A percentile compares a stretch with the other conserved stretches of the same genome.
Conservation (phyloP, 257 asterid species). For the Forsythia suspensa region DNA sequence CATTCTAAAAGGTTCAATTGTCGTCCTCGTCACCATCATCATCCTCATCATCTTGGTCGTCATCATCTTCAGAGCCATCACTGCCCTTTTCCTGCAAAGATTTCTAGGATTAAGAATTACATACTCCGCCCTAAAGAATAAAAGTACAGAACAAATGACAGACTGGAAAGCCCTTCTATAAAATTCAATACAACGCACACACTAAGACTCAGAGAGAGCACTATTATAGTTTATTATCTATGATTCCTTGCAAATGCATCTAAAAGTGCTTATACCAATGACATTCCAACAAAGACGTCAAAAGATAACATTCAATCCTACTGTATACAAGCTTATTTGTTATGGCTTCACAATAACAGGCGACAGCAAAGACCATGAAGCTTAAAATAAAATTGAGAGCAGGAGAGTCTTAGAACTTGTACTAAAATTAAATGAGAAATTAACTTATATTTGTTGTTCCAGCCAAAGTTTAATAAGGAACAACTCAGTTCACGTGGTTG, state of each 20-base stretch:
- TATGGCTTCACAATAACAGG: neutral
- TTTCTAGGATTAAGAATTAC: neutral
- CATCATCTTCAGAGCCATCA: conserved; percentile 55
- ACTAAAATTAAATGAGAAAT: neutral
- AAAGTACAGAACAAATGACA: neutral
- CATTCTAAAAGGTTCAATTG: conserved; percentile 6
- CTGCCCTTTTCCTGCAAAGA: conserved; percentile 57
- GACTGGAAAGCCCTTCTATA: neutral
- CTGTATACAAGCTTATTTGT: too few species aligned
- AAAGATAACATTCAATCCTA: too few species aligned
- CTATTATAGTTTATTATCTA: neutral
- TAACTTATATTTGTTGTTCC: neutral
- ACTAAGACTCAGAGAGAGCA: too few species aligned
- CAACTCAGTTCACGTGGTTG: neutral
- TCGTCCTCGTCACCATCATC: conserved; percentile 26
- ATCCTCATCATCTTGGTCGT: conserved; percentile 41
- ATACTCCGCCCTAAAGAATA: neutral
- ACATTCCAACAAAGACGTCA: neutral
- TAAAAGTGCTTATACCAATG: neutral
- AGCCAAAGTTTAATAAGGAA: neutral
- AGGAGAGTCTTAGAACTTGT: neutral
- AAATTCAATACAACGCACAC: too few species aligned
- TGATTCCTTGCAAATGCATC: neutral
- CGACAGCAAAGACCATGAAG: neutral
- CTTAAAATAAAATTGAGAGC: neutral